These are phyloP conservation scores for Aechmea fasciata DNA, from an alignment of 176 grass and related monocot genomes.

Conservation along the genomic window DNA sequence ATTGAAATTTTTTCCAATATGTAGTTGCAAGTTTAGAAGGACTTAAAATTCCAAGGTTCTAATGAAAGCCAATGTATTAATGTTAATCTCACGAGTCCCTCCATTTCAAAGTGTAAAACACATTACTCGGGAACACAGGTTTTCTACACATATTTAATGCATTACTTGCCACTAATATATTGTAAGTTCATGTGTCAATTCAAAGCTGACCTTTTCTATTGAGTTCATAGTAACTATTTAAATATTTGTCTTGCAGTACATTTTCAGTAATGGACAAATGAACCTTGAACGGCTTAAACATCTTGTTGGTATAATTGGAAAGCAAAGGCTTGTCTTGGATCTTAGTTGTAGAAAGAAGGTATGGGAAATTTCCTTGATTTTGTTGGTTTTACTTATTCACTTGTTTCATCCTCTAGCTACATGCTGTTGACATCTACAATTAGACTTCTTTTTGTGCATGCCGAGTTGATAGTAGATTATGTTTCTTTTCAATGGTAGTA, in stretches of 20 bases:
- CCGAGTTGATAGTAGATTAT: not conserved
- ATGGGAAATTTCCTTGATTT: not conserved
- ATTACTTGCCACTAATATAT: not conserved
- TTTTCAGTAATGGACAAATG: slow-evolving; percentile 82
- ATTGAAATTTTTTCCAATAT: too few relatives aligned
- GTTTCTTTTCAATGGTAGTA: not conserved
- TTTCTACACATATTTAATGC: not conserved
- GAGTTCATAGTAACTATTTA: slow-evolving; percentile 6
- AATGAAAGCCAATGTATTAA: too few relatives aligned
- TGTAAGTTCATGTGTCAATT: not conserved
- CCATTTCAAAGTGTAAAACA: not conserved
- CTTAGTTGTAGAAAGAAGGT: slow-evolving; percentile 95
- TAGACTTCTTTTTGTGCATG: not conserved
- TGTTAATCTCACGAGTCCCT: not conserved
- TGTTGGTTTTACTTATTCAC: not conserved
- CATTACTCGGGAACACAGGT: not conserved
- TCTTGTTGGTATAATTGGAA: slow-evolving; percentile 67
- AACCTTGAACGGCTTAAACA: slow-evolving; percentile 51
- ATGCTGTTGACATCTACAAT: not conserved
- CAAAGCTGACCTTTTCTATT: not conserved
- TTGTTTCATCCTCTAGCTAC: not conserved
- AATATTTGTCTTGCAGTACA: slow-evolving; percentile 44
- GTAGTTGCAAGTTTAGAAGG: too few relatives aligned
- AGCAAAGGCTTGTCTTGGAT: slow-evolving; percentile 78
- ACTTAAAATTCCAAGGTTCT: too few relatives aligned